Evolutionary conservation across 1,139 yeast species (phyloP).

Genomic region (Debaryomyces sp.): DNA sequence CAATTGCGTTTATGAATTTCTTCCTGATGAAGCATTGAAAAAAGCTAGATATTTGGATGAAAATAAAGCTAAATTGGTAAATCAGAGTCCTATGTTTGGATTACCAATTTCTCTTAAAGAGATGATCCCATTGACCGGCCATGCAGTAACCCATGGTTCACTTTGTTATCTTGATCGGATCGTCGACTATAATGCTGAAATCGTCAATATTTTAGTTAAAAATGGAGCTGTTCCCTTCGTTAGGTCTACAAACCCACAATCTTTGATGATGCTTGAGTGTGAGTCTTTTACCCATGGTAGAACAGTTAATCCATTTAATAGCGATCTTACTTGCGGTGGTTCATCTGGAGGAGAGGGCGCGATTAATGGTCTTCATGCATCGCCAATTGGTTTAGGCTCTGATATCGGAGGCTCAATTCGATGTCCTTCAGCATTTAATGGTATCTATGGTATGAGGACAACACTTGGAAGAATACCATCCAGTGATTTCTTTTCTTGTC

Average conservation of each 20-base stretch:
- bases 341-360: conserved; percentile 33
- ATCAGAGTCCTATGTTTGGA: conserved; percentile 13
- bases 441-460: conserved; percentile 57
- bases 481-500: conserved; percentile 17
- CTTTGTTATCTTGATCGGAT: conserved; percentile 20
- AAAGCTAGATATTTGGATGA: conserved; percentile 35
- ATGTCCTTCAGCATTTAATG: conserved; percentile 57
- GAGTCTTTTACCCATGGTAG: conserved; percentile 18
- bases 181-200: conserved; percentile 24
- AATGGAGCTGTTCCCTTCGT: conserved; percentile 17
- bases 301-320: conserved; percentile 26
- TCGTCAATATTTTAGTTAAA: conserved; percentile 18
- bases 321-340: conserved; percentile 27
- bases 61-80: background rate
- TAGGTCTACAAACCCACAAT: conserved; percentile 18
- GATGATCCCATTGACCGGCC: conserved; percentile 14
- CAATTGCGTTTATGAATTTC: conserved; percentile 36
- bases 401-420: conserved; percentile 69
- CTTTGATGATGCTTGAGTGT: conserved; percentile 19
- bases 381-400: conserved; percentile 48
- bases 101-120: conserved; percentile 19
- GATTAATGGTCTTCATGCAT: conserved; percentile 19
- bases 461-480: conserved; percentile 26
- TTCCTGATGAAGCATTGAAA: conserved; percentile 35
- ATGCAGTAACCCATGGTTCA: conserved; percentile 16